phyloP scores from a whole-genome alignment of 441 rosid species.

The Francoa sonchifolia region DNA sequence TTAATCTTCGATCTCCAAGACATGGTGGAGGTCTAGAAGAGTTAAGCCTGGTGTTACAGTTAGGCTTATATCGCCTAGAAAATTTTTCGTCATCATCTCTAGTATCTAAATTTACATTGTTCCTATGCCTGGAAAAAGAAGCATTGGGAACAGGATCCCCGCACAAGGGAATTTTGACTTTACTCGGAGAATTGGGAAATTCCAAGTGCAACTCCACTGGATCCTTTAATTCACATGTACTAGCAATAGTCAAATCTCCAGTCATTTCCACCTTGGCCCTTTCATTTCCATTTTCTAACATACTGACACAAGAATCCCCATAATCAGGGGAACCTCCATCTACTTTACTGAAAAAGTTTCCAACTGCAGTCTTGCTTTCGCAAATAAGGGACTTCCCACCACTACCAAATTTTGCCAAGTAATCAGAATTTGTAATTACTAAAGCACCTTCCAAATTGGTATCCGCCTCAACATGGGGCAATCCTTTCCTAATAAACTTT shows the following conservation, averaged over 20 bases:
- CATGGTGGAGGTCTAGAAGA: slow-evolving; percentile 33
- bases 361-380: slow-evolving; percentile 16
- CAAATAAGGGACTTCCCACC: slow-evolving; percentile 25
- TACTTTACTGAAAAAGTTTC: slow-evolving; percentile 19
- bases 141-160: slow-evolving; percentile 25
- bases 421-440: slow-evolving; percentile 21
- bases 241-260: slow-evolving; percentile 21
- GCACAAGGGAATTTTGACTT: slow-evolving; percentile 23
- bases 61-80: slow-evolving; percentile 31
- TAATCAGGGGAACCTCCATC: slow-evolving; percentile 21
- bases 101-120: slow-evolving; percentile 38
- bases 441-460: slow-evolving; percentile 30
- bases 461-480: slow-evolving; percentile 30
- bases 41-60: slow-evolving; percentile 39
- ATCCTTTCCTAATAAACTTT: slow-evolving; percentile 30
- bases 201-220: slow-evolving; percentile 21
- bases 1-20: slow-evolving; percentile 36
- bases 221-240: slow-evolving; percentile 27
- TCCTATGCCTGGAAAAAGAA: slow-evolving; percentile 46
- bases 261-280: slow-evolving; percentile 15
- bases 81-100: slow-evolving; percentile 55
- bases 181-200: slow-evolving; percentile 20
- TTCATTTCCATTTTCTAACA: slow-evolving; percentile 20
- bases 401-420: slow-evolving; percentile 16
- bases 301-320: slow-evolving; percentile 22